Base-by-base conservation (phyloP, 2,329 filamentous ascomycete genomes). In the Diaporthe helianthi region DNA sequence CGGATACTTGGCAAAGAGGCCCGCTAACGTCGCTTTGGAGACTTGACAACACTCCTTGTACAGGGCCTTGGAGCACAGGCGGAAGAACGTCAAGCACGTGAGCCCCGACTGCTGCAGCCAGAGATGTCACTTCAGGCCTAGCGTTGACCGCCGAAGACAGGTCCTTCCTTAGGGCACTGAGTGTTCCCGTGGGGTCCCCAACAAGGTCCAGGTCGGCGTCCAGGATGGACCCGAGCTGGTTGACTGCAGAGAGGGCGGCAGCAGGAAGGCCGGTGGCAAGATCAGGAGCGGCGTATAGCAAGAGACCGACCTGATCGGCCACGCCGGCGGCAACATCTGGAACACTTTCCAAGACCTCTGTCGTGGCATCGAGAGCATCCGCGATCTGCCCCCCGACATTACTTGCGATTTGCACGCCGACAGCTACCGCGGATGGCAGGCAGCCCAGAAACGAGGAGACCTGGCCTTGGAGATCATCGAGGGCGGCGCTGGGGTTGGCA, bases 221-320 rank as follows among this genome's bases (percentile, higher is more conserved):
- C 52, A 72, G 53, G 17, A 72, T 55, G 10, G 54, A 51, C 24
- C 55, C 71, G 26, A 72, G 41, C 29, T 71, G 65, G 54, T 55
- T 61, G 31, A 71, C 66, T 12, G 61, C 65, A 52, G 61, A 65
- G 36, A 72, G 61, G 19, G 68, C 71, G 44, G 49, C 71, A 52
- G 68, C 71, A 17, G 71, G 71, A 36, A 72, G 41, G 13, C 68
- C 71, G 8, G 71, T 71, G 61, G 68, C 71, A 19, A 72, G 65
- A n/a, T 41, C 38, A 3, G 71, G 71, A 31, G 60, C 71, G 36
- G 69, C 69, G 44, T 70, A 58, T 5, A 72, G 51, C 8, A 72
- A 54, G 47, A 65, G 68, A 13, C 68, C 71, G 29, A 72, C 31
- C 41, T 71, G 65, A 13, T 70, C 61, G 52, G 65, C 68, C 15